Evolutionary conservation across 306 rosid species (phyloP), one percentile per base, ranked within the genome.

Genomic region (Nissolia schottii): DNA sequence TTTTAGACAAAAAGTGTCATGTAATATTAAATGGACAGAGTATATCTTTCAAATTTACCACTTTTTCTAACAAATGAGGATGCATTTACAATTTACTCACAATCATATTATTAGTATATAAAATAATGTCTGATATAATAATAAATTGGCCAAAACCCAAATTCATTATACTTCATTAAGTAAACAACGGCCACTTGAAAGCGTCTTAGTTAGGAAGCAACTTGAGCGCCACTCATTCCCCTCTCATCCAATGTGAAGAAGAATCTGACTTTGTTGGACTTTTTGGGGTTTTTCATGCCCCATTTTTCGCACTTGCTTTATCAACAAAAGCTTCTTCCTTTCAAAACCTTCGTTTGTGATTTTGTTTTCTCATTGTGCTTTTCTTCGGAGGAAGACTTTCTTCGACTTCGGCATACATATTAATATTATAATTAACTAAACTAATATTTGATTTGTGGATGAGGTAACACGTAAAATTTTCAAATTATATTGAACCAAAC

Each of bases 171-270:
- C 58, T 57, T 67, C 7, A 60, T 71, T 50, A 50, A 76, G 80
- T 28, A 60, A 70, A 62, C 11, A 27, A 60, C 62, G n/a, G n/a
- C 63, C 60, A 84, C 62, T 82, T 77, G 83, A 69, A 62, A 41
- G 2, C 61, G 20, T 81, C 80, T 84, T 77, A 27, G 81, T 25
- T 79, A 69, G 59, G 68, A 83, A 85, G 81, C 76, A 78, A 85
- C 84, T 85, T 82, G 59, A 71, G 19, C 62, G 19, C 58, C 70
- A 85, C 78, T 85, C 83, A 76, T 73, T 45, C 70, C 43, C 54
- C 64, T 84, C 27, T 38, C 51, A 64, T 83, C 79, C 40, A 58
- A 56, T 66, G 62, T 74, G 59, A 80, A n/a, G n/a, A 34, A 68
- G 79, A 77, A 64, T 73, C 29, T 55, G 67, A 76, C 32, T 34